Base-by-base conservation (phyloP, 257 asterid species). In the Nicotiana attenuata region DNA sequence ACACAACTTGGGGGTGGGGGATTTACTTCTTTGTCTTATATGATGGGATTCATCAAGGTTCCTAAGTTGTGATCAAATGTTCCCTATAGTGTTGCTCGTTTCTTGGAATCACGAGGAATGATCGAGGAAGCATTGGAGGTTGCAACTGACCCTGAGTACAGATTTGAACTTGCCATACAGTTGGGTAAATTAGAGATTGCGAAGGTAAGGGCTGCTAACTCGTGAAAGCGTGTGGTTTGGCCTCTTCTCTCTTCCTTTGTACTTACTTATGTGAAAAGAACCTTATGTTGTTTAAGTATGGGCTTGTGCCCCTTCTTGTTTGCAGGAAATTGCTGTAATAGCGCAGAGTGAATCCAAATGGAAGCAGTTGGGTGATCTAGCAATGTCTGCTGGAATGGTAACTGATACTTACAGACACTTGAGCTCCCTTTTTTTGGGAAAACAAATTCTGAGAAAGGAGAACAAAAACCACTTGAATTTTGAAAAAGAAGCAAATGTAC, bases 321-420 rank as follows among this genome's bases (percentile, higher is more conserved):
- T 82, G 76, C 89, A 95, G 99, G 98, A 92, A 90, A 95, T 95
- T 69, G 99, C 99, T 3, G 38, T 86, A 55, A 88, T 87, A 52
- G 98, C 93, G 41, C 92, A 91, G 81, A 95, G 93, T 19, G 98
- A 95, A 87, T 87, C 93, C 65, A 95, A 95, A 83, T 95, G 99
- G 99, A 95, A 92, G 90, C 99, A 95, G 84, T 87, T 95, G 97
- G 99, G 99, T 69, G 99, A 91, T 86, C 91, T 95, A 81, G 99
- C 99, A 53, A 88, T 95, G 96, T 95, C 99, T 86, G 78, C 92
- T 57, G 99, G 99, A 85, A 91, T 85, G 98, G 99, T 95, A 91
- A 81, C 65, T 31, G 83, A 84, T 75, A 3, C 41, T 75, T 75
- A 47, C 41, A 24, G 41, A 63, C 38, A 26, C 79, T 75, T 47